A percentile compares a stretch with the other conserved stretches of the same genome.
These are phyloP conservation scores for Orbilia blumenaviensis DNA, from an alignment of 2,329 filamentous ascomycete genomes.

Conservation along the genomic window DNA sequence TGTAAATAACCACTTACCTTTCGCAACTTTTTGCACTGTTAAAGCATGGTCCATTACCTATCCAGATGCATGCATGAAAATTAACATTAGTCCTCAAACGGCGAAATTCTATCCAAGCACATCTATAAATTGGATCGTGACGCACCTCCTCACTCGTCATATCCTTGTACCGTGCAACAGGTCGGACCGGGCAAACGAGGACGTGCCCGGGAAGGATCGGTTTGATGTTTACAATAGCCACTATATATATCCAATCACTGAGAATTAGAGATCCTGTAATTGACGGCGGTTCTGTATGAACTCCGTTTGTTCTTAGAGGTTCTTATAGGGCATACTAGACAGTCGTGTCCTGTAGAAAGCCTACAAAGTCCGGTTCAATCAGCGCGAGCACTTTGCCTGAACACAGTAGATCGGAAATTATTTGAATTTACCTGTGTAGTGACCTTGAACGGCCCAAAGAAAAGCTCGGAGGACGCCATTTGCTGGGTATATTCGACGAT, in stretches of 20 bases:
- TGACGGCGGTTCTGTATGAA: too few relatives aligned
- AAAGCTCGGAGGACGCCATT: conserved; percentile 48
- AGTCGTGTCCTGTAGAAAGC: conserved; percentile 46
- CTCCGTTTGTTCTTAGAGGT: neutral
- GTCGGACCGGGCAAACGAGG: conserved; percentile 79
- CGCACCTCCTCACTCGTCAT: conserved; percentile 74
- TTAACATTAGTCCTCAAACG: neutral
- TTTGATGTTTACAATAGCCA: conserved; percentile 93
- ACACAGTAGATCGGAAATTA: neutral
- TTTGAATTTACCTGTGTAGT: conserved; percentile 35
- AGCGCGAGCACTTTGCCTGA: neutral
- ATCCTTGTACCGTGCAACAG: conserved; percentile 77
- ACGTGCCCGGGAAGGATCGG: conserved; percentile 93
- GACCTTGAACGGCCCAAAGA: conserved; percentile 52
- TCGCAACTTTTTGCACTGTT: conserved; percentile 77
- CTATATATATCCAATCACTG: neutral
- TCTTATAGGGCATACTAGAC: conserved; percentile 21
- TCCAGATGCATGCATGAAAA: neutral
- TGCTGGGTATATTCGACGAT: neutral
- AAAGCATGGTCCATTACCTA: conserved; percentile 77
- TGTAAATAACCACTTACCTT: conserved; percentile 5
- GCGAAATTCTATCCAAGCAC: neutral
- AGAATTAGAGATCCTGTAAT: neutral
- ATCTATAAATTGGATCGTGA: neutral
- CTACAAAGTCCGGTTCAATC: too few relatives aligned